These are phyloP conservation scores for Fusarium floridanum DNA, from an alignment of 2,329 filamentous ascomycete genomes.

Conservation along the genomic window DNA sequence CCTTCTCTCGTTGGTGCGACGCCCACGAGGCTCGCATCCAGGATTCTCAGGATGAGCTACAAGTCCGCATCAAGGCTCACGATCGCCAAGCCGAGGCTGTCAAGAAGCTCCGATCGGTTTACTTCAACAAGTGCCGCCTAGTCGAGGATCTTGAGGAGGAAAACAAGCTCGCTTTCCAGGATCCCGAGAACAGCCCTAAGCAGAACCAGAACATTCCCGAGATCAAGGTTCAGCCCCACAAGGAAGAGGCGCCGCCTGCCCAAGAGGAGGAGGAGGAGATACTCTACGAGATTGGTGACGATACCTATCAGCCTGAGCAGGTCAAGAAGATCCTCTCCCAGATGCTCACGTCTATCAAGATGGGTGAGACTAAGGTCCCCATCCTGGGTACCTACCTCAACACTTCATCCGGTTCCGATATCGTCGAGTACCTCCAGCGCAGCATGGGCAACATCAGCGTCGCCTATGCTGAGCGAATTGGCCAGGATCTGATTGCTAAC, in stretches of 20 bases:
- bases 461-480: conserved; percentile 92
- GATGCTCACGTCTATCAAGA: conserved; percentile 87
- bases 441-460: conserved; percentile 87
- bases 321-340: conserved; percentile 90
- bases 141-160: conserved; percentile 98
- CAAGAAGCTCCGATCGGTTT: conserved; percentile 93
- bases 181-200: conserved; percentile 79
- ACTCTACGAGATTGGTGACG: conserved; percentile 89
- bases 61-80: conserved; percentile 90
- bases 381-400: conserved; percentile 96
- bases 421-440: conserved; percentile 94
- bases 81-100: conserved; percentile 91
- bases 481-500: conserved; percentile 88
- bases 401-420: conserved; percentile 90
- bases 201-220: conserved; percentile 75
- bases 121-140: conserved; percentile 98
- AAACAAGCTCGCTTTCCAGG: conserved; percentile 97
- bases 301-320: conserved; percentile 85
- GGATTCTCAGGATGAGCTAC: conserved; percentile 94
- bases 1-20: conserved; percentile 96
- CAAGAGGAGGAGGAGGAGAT: conserved; percentile 79
- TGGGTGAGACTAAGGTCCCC: conserved; percentile 93
- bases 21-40: conserved; percentile 92
- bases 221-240: conserved; percentile 85
- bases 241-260: conserved; percentile 68